These are phyloP conservation scores for Chlorella ohadii DNA, from an alignment of 139 green algal genomes.

Conservation along the genomic window DNA sequence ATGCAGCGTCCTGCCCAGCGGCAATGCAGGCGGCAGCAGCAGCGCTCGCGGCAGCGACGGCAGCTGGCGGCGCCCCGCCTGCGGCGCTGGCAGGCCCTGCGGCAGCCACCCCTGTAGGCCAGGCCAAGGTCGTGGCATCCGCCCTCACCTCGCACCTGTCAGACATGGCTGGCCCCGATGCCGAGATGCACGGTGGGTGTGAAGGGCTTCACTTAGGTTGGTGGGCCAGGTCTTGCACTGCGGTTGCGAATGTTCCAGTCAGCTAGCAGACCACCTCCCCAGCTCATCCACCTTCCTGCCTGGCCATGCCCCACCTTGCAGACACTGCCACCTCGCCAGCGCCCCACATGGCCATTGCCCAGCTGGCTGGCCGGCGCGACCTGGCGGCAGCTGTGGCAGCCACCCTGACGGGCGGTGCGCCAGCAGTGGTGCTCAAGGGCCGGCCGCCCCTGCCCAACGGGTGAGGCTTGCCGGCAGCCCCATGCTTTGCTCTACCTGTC, in stretches of 20 bases:
- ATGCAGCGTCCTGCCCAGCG: constrained; percentile 3
- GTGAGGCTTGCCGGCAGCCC: neutral
- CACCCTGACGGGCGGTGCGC: constrained; percentile 7
- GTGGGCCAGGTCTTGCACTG: neutral
- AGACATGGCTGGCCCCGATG: constrained; percentile 7
- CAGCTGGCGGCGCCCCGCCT: neutral
- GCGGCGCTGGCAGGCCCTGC: neutral
- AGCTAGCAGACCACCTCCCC: neutral
- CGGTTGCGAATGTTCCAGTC: neutral
- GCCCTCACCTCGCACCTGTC: constrained; percentile 46
- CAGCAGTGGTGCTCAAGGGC: neutral
- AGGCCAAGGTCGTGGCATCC: neutral
- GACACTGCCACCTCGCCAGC: constrained; percentile 46
- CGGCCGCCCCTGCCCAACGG: neutral
- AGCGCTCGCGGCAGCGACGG: neutral
- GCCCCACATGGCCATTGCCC: constrained; percentile 7
- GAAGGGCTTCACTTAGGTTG: neutral
- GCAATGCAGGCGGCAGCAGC: neutral
- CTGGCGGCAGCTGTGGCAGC: neutral
- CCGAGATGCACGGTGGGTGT: constrained; percentile 30
- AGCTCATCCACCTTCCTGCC: neutral
- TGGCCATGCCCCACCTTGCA: neutral
- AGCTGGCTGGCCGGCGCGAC: neutral
- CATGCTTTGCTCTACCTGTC: too few species aligned
- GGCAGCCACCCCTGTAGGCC: neutral